Evolutionary conservation across 768 basidiomycete species (phyloP).

Genomic region (Kwoniella heveanensis): DNA sequence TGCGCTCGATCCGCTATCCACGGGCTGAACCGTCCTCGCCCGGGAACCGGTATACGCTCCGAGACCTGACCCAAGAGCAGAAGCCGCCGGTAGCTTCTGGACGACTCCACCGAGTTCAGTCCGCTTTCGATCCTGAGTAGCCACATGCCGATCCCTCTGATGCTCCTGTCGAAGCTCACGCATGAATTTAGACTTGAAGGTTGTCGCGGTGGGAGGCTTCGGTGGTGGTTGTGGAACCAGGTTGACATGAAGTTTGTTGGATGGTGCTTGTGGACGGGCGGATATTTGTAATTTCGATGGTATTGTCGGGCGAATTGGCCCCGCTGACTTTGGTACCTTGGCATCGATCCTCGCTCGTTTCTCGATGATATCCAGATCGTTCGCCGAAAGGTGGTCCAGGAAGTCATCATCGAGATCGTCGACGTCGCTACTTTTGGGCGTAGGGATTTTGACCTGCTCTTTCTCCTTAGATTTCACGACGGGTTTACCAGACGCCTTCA

Average conservation of each 20-base stretch:
- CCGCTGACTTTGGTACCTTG: slow-evolving; percentile 7
- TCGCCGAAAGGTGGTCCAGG: slow-evolving; percentile 34
- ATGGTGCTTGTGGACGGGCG: slow-evolving; percentile 17
- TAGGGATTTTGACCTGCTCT: slow-evolving; percentile 3
- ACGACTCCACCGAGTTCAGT: slow-evolving; percentile 41
- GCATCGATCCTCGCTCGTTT: slow-evolving; percentile 33
- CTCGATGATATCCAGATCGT: slow-evolving; percentile 46
- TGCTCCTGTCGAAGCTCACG: slow-evolving; percentile 31
- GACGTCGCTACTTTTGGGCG: slow-evolving; percentile 21
- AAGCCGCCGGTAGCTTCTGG: slow-evolving; percentile 33
- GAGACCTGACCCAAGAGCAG: slow-evolving; percentile 39
- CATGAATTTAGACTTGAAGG: slow-evolving; percentile 44
- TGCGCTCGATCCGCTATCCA: slow-evolving; percentile 43
- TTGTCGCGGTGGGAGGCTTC: slow-evolving; percentile 12
- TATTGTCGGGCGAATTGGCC: not conserved
- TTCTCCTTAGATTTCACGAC: slow-evolving; percentile 15
- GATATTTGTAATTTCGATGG: slow-evolving; percentile 20
- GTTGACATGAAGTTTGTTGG: slow-evolving; percentile 39
- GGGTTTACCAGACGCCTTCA: slow-evolving; percentile 38
- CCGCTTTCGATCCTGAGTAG: slow-evolving; percentile 22
- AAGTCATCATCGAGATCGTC: slow-evolving; percentile 47
- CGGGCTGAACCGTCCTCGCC: slow-evolving; percentile 19
- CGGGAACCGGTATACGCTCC: slow-evolving; percentile 35
- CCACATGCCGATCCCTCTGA: slow-evolving; percentile 15
- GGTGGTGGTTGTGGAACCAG: slow-evolving; percentile 32